These are phyloP conservation scores for Aspergillus flavus DNA, from an alignment of 2,329 filamentous ascomycete genomes.

Conservation along the genomic window DNA sequence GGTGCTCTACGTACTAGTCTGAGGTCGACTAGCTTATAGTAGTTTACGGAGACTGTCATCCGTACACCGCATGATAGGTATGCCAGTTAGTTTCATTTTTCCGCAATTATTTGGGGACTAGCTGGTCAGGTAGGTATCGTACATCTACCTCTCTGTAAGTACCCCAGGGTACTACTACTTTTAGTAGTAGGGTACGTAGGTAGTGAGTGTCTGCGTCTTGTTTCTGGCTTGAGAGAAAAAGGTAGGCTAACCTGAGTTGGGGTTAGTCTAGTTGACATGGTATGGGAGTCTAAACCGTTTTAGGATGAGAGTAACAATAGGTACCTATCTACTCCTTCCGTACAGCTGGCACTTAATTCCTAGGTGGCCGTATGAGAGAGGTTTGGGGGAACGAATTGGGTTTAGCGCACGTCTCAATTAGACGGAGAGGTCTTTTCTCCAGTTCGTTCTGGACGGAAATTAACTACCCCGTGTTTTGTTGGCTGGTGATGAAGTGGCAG, in stretches of 20 bases:
- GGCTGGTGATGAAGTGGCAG: slow-evolving; percentile 1
- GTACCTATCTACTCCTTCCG: neutral
- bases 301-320: neutral
- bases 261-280: neutral
- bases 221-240: neutral
- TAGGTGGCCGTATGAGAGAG: neutral
- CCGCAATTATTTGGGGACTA: neutral
- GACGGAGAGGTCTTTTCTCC: neutral
- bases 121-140: neutral
- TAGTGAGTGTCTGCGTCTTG: neutral
- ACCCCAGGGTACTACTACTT: neutral
- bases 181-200: too few species aligned
- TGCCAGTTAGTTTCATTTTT: neutral
- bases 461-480: slow-evolving; percentile 4
- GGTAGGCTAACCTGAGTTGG: neutral
- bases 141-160: neutral
- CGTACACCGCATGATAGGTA: slow-evolving; percentile 4
- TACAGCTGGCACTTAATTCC: neutral
- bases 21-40: neutral
- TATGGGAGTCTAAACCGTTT: neutral
- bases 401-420: neutral
- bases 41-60: slow-evolving; percentile 1
- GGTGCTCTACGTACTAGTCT: neutral
- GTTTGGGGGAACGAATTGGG: neutral
- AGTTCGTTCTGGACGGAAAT: neutral